A percentile compares a stretch with the other conserved stretches of the same genome.
These are phyloP conservation scores for Neocucurbitaria cava DNA, from an alignment of 2,329 filamentous ascomycete species.

Conservation along the genomic window DNA sequence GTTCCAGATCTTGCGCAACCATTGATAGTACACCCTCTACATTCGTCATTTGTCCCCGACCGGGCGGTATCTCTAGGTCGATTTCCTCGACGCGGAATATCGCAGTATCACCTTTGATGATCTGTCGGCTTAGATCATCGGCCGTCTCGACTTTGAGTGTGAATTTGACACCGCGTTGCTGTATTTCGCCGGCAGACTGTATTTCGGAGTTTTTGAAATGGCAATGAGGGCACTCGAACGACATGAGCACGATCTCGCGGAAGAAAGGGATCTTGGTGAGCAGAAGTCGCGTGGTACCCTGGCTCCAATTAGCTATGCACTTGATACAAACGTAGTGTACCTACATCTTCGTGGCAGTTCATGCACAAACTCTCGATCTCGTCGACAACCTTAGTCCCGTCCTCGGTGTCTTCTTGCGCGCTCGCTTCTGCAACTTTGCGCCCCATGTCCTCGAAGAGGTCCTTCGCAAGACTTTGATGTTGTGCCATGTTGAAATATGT, in stretches of 20 bases:
- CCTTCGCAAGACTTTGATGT: constrained; percentile 50
- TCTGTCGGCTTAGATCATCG: constrained; percentile 80
- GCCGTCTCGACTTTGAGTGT: constrained; percentile 77
- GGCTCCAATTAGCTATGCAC: constrained; percentile 20
- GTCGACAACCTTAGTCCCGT: constrained; percentile 57
- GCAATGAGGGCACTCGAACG: constrained; percentile 91
- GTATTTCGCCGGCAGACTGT: constrained; percentile 89
- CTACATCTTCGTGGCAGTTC: constrained; percentile 60
- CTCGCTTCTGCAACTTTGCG: constrained; percentile 54
- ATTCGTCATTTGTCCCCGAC: constrained; percentile 90
- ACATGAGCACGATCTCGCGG: constrained; percentile 97
- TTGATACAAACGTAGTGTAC: constrained; percentile 5
- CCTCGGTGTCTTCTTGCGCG: constrained; percentile 44
- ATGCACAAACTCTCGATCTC: constrained; percentile 63
- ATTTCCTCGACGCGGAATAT: constrained; percentile 87
- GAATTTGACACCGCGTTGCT: constrained; percentile 85
- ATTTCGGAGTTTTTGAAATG: constrained; percentile 91
- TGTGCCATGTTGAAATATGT: constrained; percentile 41
- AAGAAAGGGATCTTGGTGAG: constrained; percentile 96
- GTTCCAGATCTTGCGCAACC: constrained; percentile 79
- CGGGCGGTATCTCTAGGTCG: constrained; percentile 90
- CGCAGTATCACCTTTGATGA: constrained; percentile 91
- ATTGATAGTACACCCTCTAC: constrained; percentile 84
- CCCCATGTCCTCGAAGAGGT: constrained; percentile 62
- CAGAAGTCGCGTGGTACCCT: constrained; percentile 86